Percentiles rank a stretch among this genome's conserved stretches.
These are phyloP conservation scores for Vicia sativa DNA, from an alignment of 306 rosid species.

Conservation along the genomic window DNA sequence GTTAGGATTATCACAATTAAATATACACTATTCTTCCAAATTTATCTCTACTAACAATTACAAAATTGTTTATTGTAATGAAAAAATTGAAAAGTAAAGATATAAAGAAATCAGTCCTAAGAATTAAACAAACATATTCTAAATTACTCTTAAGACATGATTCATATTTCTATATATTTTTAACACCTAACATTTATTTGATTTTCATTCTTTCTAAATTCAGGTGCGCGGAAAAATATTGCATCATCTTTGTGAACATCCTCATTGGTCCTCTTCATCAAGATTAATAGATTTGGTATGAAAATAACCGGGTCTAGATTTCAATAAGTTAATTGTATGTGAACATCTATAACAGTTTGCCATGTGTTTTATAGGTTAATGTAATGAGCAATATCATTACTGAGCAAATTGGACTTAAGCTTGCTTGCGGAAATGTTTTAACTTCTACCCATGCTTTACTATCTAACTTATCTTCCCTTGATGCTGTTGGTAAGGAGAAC, in stretches of 20 bases:
- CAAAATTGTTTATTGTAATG: neutral
- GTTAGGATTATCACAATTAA: neutral
- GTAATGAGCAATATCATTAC: slow-evolving; percentile 55
- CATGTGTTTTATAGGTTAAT: slow-evolving; percentile 59
- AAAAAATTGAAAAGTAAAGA: neutral
- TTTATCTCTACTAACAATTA: neutral
- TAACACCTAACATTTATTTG: slow-evolving; percentile 5
- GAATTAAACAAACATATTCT: neutral
- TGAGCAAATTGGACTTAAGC: slow-evolving; percentile 60
- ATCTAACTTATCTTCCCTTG: slow-evolving; percentile 54
- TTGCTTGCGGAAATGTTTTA: slow-evolving; percentile 56
- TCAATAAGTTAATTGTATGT: neutral
- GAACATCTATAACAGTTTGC: slow-evolving; percentile 9
- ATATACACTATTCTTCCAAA: neutral
- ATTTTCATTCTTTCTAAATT: slow-evolving; percentile 33
- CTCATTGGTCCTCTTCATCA: slow-evolving; percentile 67
- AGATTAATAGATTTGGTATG: slow-evolving; percentile 70
- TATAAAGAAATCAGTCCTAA: neutral
- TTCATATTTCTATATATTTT: slow-evolving; percentile 5
- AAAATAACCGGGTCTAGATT: slow-evolving; percentile 31
- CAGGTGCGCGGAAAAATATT: slow-evolving; percentile 75
- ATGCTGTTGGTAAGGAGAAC: slow-evolving; percentile 47
- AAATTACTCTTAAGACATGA: neutral
- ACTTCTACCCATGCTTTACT: slow-evolving; percentile 57
- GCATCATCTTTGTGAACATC: slow-evolving; percentile 67